Base-by-base conservation (phyloP, 106 monocot species). In the Dendrobium nobile region DNA sequence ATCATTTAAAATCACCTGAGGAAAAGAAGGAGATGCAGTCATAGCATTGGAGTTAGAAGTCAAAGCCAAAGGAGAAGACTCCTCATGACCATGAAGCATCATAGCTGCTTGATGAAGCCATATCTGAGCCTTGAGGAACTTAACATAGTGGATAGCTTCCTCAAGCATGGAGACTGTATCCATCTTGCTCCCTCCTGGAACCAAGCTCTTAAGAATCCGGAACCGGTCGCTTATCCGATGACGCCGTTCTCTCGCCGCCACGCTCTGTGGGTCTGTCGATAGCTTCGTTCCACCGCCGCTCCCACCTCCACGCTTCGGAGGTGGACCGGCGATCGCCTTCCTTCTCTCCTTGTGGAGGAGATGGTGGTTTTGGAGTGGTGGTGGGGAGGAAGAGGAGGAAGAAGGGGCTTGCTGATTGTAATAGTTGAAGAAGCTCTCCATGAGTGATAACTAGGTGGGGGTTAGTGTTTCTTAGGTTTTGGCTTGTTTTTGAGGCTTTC, bases 141-240 rank as follows among this genome's bases (percentile, higher is more conserved):
- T 91, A 33, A 94, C 93, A 74, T 94, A 94, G 82, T 89, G 89
- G 61, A 94, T 94, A 77, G 93, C 93, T 67, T 94, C 91, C 73
- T 94, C 93, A 7, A 94, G 84, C 93, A 94, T 91, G 72, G 93
- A 91, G 17, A 91, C 93, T 4, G 93, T 94, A 85, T 94, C 93
- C 93, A 94, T 89, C 82, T 94, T 94, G 88, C 86, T 91, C 16
- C 93, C 93, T 0, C 93, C 93, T 8, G 93, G 93, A 24, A 94
- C 93, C 56, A 94, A 54, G 81, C 93, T 91, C 83, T 89, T 87
- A 18, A 94, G 83, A 19, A 89, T 80, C 72, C 86, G 74, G 80
- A 94, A 94, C 64, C 91, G 82, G 67, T 94, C 89, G 77, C 93
- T 94, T 48, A 94, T 94, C 41, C 93, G 84, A 83, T 94, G 91